Conservation (phyloP, 257 asterid species). For the Nicotiana attenuata region DNA sequence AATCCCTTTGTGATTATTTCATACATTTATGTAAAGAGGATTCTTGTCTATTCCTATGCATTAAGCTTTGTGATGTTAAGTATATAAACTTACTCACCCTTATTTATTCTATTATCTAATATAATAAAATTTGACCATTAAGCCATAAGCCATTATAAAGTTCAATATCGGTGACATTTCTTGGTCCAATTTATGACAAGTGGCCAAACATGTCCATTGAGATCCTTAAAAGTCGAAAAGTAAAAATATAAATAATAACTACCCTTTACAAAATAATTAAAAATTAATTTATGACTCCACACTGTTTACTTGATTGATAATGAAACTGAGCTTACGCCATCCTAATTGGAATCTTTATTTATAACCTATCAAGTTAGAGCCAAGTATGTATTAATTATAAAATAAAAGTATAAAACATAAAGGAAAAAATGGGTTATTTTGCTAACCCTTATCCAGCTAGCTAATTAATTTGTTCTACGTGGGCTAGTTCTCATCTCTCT, state of each 20-base stretch:
- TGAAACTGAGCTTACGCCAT: background rate
- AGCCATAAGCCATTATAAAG: background rate
- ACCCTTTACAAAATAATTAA: background rate
- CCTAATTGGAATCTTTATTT: background rate
- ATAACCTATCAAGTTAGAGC: background rate
- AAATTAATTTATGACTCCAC: background rate
- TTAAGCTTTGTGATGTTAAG: background rate
- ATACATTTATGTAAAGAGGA: background rate
- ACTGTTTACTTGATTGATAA: background rate
- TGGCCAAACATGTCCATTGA: constrained; percentile 8
- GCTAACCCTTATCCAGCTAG: background rate
- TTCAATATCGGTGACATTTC: background rate
- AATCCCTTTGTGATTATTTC: background rate
- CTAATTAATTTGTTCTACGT: background rate
- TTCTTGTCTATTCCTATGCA: background rate
- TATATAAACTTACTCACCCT: background rate
- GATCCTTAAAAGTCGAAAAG: constrained; percentile 8
- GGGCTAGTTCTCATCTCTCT: background rate
- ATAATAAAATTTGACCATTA: background rate
- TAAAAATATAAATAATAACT: constrained; percentile 16
- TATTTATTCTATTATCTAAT: background rate
- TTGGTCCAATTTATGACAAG: background rate
- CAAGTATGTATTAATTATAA: background rate
- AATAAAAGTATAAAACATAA: background rate
- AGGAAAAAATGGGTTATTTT: background rate